Percentiles rank a stretch among this genome's conserved stretches.
Conservation (phyloP, 2,329 filamentous ascomycete genomes). For the Penicillium sp. region DNA sequence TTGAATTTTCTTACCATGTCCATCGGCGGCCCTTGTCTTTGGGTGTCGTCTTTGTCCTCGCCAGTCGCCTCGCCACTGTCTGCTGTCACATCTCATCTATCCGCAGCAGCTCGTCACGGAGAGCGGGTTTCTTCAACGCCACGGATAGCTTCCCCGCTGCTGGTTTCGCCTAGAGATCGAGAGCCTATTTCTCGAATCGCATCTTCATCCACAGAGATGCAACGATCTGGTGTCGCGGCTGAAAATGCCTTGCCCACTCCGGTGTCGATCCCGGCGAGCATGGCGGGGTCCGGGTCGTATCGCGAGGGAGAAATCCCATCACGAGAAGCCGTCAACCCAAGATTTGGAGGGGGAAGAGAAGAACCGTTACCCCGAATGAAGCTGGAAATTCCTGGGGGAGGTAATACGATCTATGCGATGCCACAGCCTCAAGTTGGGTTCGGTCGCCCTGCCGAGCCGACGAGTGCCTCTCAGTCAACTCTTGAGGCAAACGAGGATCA, state of each 20-base stretch:
- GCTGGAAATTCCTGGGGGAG: constrained; percentile 30
- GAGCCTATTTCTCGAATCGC: constrained; percentile 17
- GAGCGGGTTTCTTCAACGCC: constrained; percentile 27
- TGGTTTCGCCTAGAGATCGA: constrained; percentile 26
- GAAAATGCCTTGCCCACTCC: constrained; percentile 31
- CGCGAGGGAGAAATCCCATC: constrained; percentile 23
- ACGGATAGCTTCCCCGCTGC: constrained; percentile 24
- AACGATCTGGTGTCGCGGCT: constrained; percentile 29
- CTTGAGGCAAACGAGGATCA: constrained; percentile 20
- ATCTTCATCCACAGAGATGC: constrained; percentile 27
- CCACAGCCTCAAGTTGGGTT: constrained; percentile 19
- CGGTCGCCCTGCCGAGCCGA: constrained; percentile 16
- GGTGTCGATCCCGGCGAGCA: constrained; percentile 8
- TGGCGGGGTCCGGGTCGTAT: constrained; percentile 18
- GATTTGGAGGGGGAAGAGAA: constrained; percentile 19
- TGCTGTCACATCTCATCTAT: constrained; percentile 32
- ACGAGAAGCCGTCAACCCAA: constrained; percentile 18
- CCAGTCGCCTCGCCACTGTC: constrained; percentile 34
- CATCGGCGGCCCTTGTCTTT: constrained; percentile 41
- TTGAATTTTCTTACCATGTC: constrained; percentile 34
- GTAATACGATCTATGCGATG: constrained; percentile 20
- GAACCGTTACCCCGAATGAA: constrained; percentile 28
- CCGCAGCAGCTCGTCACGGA: constrained; percentile 29
- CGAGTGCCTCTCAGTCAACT: constrained; percentile 14
- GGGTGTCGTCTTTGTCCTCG: constrained; percentile 37